Evolutionary conservation across 169 alveolate genomes (phyloP), one percentile per base, ranked within the genome.

Genomic region (Plasmodium gallinaceum): DNA sequence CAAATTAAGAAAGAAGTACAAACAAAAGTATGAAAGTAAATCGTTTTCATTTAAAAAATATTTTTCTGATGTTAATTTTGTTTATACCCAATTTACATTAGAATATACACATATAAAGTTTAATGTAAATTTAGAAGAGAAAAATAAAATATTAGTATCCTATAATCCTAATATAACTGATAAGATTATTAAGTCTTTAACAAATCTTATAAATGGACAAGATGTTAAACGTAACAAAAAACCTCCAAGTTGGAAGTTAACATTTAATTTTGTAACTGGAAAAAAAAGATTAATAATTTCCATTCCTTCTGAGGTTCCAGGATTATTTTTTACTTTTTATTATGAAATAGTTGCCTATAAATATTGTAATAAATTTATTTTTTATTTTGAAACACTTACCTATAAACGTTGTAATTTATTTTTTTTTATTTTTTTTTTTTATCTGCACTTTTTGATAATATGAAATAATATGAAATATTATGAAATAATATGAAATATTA

Each of bases 231-330:
- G 32, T 22, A 48, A 72, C 16, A 12, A 54, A 7, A 60, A 78
- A 1, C 18, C 7, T n/a, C 89, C 89, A 16, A 64, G 57, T 0
- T 78, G 89, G 89, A 37, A 60, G 22, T 57, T 78, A 57, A 48
- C 52, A 42, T 78, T 78, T 78, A 78, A 78, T 51, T 78, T 64
- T 58, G 0, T 65, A 2, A 78, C 70, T 0, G 89, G 89, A 43
- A 37, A 16, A 24, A 78, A 78, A 58, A 51, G 24, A 69, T 70
- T 78, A 45, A 57, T 52, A 14, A 37, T 51, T 7, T 26, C 48
- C 39, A 16, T 22, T 1, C 89, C 89, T 14, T 14, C 75, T 14
- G 75, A 64, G 26, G 75, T 78, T 1, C 89, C 89, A 0, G 89
- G 74, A 0, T 22, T 78, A 45, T 64, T 43, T 24, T 64, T 78